Evolutionary conservation across 768 basidiomycete genomes (phyloP).

Genomic region (Cubamyces sp.): DNA sequence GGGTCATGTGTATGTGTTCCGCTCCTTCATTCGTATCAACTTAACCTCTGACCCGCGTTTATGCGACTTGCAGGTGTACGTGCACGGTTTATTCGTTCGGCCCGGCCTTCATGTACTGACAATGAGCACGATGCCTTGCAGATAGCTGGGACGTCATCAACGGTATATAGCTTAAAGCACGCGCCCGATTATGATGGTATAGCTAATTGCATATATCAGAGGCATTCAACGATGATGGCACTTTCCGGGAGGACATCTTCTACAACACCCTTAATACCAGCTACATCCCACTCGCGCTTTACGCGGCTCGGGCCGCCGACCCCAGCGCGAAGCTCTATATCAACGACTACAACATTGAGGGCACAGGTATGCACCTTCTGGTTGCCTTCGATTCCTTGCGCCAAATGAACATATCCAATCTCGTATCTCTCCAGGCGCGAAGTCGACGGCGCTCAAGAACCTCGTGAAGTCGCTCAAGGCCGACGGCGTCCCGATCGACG

Average conservation of each 20-base stretch:
- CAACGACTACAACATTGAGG: slow-evolving; percentile 42
- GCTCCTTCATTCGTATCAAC: neutral
- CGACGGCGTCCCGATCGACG: slow-evolving; percentile 57
- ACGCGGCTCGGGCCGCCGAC: slow-evolving; percentile 56
- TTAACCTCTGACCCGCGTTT: neutral
- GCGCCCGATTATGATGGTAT: neutral
- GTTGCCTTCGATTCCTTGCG: too few species aligned
- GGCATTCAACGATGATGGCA: slow-evolving; percentile 63
- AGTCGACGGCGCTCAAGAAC: slow-evolving; percentile 56
- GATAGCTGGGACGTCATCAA: slow-evolving; percentile 60
- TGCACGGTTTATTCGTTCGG: neutral
- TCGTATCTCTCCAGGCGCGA: slow-evolving; percentile 39
- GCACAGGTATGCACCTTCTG: slow-evolving; percentile 23
- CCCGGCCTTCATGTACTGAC: neutral
- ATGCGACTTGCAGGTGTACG: slow-evolving; percentile 20
- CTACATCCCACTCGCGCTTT: slow-evolving; percentile 54
- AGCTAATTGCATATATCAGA: slow-evolving; percentile 28
- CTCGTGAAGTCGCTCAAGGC: slow-evolving; percentile 52
- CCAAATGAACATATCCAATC: too few species aligned
- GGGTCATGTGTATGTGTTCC: slow-evolving; percentile 48
- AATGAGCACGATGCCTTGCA: slow-evolving; percentile 16
- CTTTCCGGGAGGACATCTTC: slow-evolving; percentile 54
- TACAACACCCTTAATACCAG: slow-evolving; percentile 49
- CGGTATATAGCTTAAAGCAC: slow-evolving; percentile 28
- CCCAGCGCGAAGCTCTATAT: slow-evolving; percentile 60